Evolutionary conservation across 2,329 filamentous ascomycete genomes (phyloP), one percentile per base, ranked within the genome.

Genomic region (Lasiodiplodia citricola): DNA sequence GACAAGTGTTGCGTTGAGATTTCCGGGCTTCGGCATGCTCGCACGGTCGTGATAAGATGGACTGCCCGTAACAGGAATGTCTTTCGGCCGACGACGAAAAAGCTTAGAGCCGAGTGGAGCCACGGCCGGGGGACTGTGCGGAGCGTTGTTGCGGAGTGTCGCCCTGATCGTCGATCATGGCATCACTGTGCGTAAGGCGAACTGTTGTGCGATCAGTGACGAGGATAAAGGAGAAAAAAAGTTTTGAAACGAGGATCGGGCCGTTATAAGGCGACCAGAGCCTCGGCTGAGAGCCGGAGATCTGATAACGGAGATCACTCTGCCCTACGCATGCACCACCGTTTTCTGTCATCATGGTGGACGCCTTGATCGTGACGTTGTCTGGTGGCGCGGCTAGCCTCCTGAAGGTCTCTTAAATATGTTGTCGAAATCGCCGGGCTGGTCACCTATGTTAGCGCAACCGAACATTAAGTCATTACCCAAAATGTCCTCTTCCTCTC

Each of bases 231-330:
- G 14, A 25, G 28, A 11, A 14, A 47, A 60, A 50, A 62, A 44
- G 13, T 14, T 44, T 62, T 44, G 44, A 47, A 47, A 28, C 37
- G 41, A 41, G 2, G 41, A 18, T 62, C 58, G 58, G 41, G 4
- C 58, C 57, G 57, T 60, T n/a, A 21, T 4, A 28, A 18, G 8
- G 37, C 23, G 38, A 16, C 57, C 38, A 23, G 44, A 16, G 57
- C 55, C 16, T 58, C 55, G 55, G 57, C 1, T n/a, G 57, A 23
- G 21, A 44, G 38, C 57, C 38, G 57, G 57, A 60, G 57, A 60
- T 60, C 57, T 60, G 57, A 60, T 60, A 60, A 18, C 57, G 57
- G 57, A 47, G 37, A 60, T 60, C 14, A 14, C 62, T 56, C 50
- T 66, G 50, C 51, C 23, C n/a, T 37, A 35, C 44, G 18, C 28